Base-by-base conservation (phyloP, 2,329 filamentous ascomycete species). In the Cyphellophora europaea region DNA sequence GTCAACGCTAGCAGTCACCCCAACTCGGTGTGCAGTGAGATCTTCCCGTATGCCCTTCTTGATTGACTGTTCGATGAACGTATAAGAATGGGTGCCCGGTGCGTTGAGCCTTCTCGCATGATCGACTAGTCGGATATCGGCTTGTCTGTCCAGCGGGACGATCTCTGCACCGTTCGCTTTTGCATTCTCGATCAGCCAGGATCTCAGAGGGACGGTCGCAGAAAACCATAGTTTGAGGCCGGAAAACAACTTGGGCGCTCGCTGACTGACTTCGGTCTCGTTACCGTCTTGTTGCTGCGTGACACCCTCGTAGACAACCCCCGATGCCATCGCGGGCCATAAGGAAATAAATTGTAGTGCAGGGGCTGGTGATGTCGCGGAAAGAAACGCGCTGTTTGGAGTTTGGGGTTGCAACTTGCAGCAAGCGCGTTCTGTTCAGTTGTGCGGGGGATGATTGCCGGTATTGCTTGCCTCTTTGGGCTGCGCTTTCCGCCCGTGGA, bases 111-210 rank as follows among this genome's bases (percentile, higher is more conserved):
- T 65, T 42, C 58, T 67, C 25, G 60, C 46, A 49, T 79, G 73
- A 52, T 80, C 75, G 13, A 73, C 70, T 29, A 80, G 66, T 35
- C 65, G 58, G 44, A 74, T 63, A 46, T 78, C 71, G 29, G 75
- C 74, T 31, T 69, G 56, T 40, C 64, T 67, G 44, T 78, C 74
- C 27, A 67, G 48, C 11, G 55, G 48, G 5, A 73, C 67, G 11
- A 79, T 52, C 11, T 56, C 49, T 3, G 75, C 75, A 30, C 74
- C 74, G 53, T 79, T 67, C 43, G 54, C 53, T 57, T 69, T 40
- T 28, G 32, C 35, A 36, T 36, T 42, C 17, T 41, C 39, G 19
- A 48, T 56, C 44, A 70, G 66, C 33, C 56, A 55, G 15, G 44
- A 51, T 35, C 74, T 68, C 27, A 58, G 52, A 6, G 74, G 74